These are phyloP conservation scores for Wickerhamiella infanticola DNA, from an alignment of 1,139 yeast genomes.

Conservation along the genomic window DNA sequence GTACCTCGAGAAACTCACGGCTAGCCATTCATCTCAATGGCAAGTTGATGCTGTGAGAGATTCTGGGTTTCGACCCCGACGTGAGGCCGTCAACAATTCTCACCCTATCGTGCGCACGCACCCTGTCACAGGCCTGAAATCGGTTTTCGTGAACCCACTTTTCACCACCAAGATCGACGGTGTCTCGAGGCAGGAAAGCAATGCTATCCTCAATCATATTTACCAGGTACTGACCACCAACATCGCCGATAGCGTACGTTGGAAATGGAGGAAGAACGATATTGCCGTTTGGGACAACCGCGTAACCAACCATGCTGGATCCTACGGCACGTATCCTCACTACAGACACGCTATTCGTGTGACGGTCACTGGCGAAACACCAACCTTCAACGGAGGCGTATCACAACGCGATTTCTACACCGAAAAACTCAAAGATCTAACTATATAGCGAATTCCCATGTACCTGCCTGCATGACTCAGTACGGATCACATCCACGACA, in stretches of 20 bases:
- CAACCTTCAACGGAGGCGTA: conserved; percentile 13
- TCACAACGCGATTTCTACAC: conserved; percentile 11
- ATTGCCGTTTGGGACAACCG: conserved; percentile 32
- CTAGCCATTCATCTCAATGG: conserved; percentile 21
- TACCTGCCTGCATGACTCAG: background rate
- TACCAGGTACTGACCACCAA: conserved; percentile 30
- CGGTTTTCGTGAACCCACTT: conserved; percentile 28
- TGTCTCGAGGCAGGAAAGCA: conserved; percentile 26
- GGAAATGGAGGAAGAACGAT: conserved; percentile 40
- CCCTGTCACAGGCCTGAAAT: conserved; percentile 36
- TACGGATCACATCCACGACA: background rate
- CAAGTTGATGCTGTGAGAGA: conserved; percentile 19
- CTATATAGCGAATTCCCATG: no score
- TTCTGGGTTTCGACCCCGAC: conserved; percentile 21
- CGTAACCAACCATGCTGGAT: conserved; percentile 21
- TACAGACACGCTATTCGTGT: background rate
- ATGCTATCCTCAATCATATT: conserved; percentile 28
- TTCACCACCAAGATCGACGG: conserved; percentile 30
- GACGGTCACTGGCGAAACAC: background rate
- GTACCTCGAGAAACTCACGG: conserved; percentile 27
- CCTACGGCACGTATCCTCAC: conserved; percentile 6
- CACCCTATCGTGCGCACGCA: conserved; percentile 34
- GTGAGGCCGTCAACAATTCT: conserved; percentile 20
- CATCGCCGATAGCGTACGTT: conserved; percentile 29
- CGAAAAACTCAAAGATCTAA: background rate